These are phyloP conservation scores for Lichtheimia ornata DNA, from an alignment of 371 early-diverging fungal species.

Conservation along the genomic window DNA sequence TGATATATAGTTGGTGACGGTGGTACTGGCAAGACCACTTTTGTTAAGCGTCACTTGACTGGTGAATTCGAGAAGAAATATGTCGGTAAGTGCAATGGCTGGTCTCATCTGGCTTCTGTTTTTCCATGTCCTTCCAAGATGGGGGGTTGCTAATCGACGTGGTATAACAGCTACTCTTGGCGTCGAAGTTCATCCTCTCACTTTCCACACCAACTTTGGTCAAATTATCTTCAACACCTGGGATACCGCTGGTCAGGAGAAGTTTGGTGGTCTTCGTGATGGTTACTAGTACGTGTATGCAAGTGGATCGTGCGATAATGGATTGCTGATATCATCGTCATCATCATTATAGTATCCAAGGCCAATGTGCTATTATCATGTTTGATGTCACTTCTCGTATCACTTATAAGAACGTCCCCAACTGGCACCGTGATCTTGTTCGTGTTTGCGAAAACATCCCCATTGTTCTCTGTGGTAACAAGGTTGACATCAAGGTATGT, in stretches of 20 bases:
- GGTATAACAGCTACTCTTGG: slow-evolving; percentile 93
- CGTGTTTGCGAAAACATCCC: slow-evolving; percentile 99
- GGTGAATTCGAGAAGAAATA: slow-evolving; percentile 99
- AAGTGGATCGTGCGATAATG: background rate
- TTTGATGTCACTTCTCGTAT: slow-evolving; percentile 99
- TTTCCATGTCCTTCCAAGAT: background rate
- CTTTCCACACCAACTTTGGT: slow-evolving; percentile 98
- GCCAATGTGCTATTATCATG: slow-evolving; percentile 99
- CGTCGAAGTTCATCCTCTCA: slow-evolving; percentile 98
- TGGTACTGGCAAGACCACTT: slow-evolving; percentile 99
- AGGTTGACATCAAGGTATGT: slow-evolving; percentile 95
- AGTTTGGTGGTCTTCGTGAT: slow-evolving; percentile 99
- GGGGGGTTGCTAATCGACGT: background rate
- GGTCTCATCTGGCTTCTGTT: background rate
- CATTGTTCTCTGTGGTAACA: slow-evolving; percentile 99
- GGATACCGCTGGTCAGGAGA: slow-evolving; percentile 99
- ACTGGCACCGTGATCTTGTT: slow-evolving; percentile 99
- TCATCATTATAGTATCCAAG: slow-evolving; percentile 76
- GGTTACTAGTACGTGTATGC: slow-evolving; percentile 92
- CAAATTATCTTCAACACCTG: slow-evolving; percentile 97
- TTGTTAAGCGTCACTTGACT: slow-evolving; percentile 99
- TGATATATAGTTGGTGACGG: slow-evolving; percentile 93
- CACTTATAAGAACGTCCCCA: slow-evolving; percentile 99
- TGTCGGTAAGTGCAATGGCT: slow-evolving; percentile 76
- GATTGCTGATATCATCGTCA: background rate